Base-by-base conservation (phyloP, 2,329 filamentous ascomycete species). In the Fusarium pseudonygamai region DNA sequence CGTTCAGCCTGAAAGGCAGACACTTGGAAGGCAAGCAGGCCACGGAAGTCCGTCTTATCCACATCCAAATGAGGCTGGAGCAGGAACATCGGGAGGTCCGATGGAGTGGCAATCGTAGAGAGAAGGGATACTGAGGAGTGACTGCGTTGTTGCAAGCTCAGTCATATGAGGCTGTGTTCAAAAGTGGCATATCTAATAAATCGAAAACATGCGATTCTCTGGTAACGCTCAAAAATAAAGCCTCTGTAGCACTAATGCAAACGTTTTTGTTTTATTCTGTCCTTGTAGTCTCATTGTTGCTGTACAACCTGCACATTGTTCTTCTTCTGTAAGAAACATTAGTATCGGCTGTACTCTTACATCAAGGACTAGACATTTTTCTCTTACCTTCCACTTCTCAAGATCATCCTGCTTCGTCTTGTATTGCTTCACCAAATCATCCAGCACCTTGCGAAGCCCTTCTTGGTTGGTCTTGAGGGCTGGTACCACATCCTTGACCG, bases 401-500 rank as follows among this genome's bases (percentile, higher is more conserved):
- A 99, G 90, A 80, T 99, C 96, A 46, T 94, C 91, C 83, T 99
- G 95, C 84, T 97, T 97, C 37, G 87, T 85, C 86, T 97, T 97
- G 87, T 98, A 98, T 84, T 97, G 94, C 88, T 97, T 98, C 75
- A 98, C 89, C 73, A 99, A 85, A 81, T 98, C 96, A 73, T 98
- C 95, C 62, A 98, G 86, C 36, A 98, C 95, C 84, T 97, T 97
- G 84, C 93, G 96, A 80, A 99, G 82, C 4, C 96, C 96, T 72
- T 98, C 96, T 32, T 94, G 93, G 81, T 99, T 98, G 26, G 95
- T 98, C 85, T 94, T 92, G 69, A 99, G 87, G 32, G 94, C 93
- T 11, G 96, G 96, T 62, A 97, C 87, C 18, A 99, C 94, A 82
- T 98, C 96, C 82, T 94, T 89, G 76, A 99, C 94, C 22, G 96